Base-by-base conservation (phyloP, 768 basidiomycete genomes). In the Cantharellus cinnabarinus region DNA sequence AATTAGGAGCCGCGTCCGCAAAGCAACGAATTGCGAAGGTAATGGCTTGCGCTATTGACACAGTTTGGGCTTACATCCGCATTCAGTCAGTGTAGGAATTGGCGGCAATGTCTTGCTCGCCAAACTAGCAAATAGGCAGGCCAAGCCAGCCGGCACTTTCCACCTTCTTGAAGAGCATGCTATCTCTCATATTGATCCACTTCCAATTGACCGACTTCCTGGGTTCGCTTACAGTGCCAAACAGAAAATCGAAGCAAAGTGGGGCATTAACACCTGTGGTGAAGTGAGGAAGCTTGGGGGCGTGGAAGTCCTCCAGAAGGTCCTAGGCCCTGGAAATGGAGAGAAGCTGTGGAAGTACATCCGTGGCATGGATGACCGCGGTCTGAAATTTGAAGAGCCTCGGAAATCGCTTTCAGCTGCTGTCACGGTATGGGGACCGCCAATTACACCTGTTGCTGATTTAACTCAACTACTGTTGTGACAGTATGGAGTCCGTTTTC, bases 401-500 rank as follows among this genome's bases (percentile, higher is more conserved):
- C 74, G 94, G 64, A 91, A 90, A 69, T 88, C 84, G 3, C 89
- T 99, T 20, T 89, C 86, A 5, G 91, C 88, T 60, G 94, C 97
- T 67, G 86, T 97, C 65, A 99, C 90, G 65, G 91, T 93, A 64
- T 67, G 89, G 76, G 4, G 15, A 41, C 56, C 37, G 20, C 34
- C 5, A 48, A 15, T 57, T 15, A 57, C 34, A 41, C 35, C 10
- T 10, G 39, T 20, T 5, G 63, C 48, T 42, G 14, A 14, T 52
- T 5, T 7, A 10, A 4, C 58, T 7, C 39, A 57, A 64, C 48
- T 65, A 50, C 58, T 38, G 48, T 39, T 62, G 5, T 56, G 3
- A 29, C 59, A 95, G 91, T 99, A 97, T 68, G 95, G 90, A 0
- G 95, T 99, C 59, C 82, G 95, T 2, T 98, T 98, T 68, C 79